Base-by-base conservation (phyloP, 345 rosid genomes). In the Brassica cretica region DNA sequence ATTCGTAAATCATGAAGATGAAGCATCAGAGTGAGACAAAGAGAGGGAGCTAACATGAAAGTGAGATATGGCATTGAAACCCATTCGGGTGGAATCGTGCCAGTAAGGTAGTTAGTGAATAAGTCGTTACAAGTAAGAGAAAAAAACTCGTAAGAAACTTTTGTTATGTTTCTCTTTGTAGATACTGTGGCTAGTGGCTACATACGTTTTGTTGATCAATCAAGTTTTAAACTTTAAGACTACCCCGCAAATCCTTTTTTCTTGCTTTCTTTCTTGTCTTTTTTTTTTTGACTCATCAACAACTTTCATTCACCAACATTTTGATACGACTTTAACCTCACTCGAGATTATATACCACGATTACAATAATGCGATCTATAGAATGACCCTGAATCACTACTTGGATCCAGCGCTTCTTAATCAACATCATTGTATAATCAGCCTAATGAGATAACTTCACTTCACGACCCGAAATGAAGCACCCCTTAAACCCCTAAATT, bases 21-120 rank as follows among this genome's bases (percentile, higher is more conserved):
- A 29, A 59, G 4, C 56, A 51, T n/a, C 56, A 41, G 63, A 3
- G 1, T 6, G 69, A 11, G 35, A 64, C 3, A 27, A 5, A 71
- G 56, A 56, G n/a, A 66, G 60, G 6, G 72, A 58, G 44, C 91
- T 84, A 18, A 90, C 94, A 90, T 84, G 67, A 0, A 69, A 35
- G 59, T 81, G 72, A 88, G 78, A 59, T 78, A 10, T 25, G 11
- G 79, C 82, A 84, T 4, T 21, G 85, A 78, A 64, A 85, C 84
- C 94, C 87, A 90, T 67, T 87, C 88, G 46, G 8, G 51, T 49
- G 94, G 92, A 2, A 90, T 80, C 3, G 89, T 70, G 25, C 92
- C 92, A 72, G 53, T 77, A 2, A 88, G 81, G 76, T 81, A 88
- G 75, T 88, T 88, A 76, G 76, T 76, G 18, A 16, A 60, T 2